Base-by-base conservation (phyloP, 805 yeast genomes). In the Pichia membranifaciens region DNA sequence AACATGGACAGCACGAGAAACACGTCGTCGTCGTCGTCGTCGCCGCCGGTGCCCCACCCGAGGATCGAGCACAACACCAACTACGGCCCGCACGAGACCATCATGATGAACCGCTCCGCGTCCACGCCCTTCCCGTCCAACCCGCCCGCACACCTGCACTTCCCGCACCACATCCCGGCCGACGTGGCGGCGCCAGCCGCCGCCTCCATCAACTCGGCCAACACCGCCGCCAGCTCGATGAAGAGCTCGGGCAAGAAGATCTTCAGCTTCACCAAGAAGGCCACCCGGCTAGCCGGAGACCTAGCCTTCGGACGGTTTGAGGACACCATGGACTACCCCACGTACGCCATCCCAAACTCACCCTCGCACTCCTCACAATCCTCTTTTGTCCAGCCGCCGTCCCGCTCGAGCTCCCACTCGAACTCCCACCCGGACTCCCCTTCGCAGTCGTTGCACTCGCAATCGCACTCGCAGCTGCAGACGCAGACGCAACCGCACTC, bases 201-300 rank as follows among this genome's bases (percentile, higher is more conserved):
- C 7, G 13, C 12, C 28, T 25, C 34, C 21, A 16, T 15, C 5
- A 7, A 7, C 13, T 25, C 35, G 22, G n/a, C 38, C 4, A 16
- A 15, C 20, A 28, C 35, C 16, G 29, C 41, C 7, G 16, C 22
- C 33, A 23, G 10, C 5, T 15, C 46, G 5, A 21, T 13, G 17
- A 15, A 28, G 17, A 45, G 33, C 25, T 29, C 44, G 20, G 34
- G 29, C 3, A 45, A 25, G 10, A 48, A 55, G 16, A 35, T 62
- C 5, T 34, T 52, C 32, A 58, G 47, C 31, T 49, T 63, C 20
- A 57, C 62, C 7, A 57, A 55, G 32, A 61, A 51, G 45, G 68
- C 67, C 1, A 54, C 62, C 2, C 50, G 53, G 32, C 21, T 64
- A 4, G 67, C 64, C 1, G 64, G 64, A 9, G 67, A 64, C 42